Base-by-base conservation (phyloP, 2,329 filamentous ascomycete genomes). In the Dendrostoma leiphaemia region DNA sequence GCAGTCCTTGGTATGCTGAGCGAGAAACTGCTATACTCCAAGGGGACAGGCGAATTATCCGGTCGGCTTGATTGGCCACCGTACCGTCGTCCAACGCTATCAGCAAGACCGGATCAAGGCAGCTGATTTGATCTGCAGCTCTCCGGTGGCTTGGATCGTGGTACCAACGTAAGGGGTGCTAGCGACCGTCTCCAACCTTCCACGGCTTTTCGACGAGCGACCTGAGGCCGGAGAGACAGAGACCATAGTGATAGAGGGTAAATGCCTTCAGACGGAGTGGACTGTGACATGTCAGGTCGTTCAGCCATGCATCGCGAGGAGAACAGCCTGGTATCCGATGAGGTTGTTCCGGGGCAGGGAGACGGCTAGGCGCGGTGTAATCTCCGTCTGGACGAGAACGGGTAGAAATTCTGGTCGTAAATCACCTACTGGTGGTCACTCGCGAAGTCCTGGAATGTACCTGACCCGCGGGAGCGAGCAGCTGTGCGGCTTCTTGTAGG, bases 81-180 rank as follows among this genome's bases (percentile, higher is more conserved):
- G 38, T 32, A 21, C 23, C 21, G 32, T 46, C 48, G 48, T 52
- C 48, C 48, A 47, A 48, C 47, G 46, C 41, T 23, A 34, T 29
- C 41, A 38, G 28, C n/a, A 15, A 21, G 51, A 41, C 38, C 34
- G 35, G 21, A 35, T 28, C n/a, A 26, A 28, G 28, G 10, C 4
- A 3, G 38, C 23, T 15, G 21, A 23, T 31, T 17, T 31, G 23
- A 26, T 40, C 54, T 57, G 51, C 54, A 57, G 54, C 41, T 54
- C 46, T 54, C 54, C 54, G 54, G 51, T 57, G 51, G 51, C 54
- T 54, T 38, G 44, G 46, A 40, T 40, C 28, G 54, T 57, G 51
- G 21, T 45, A 57, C 54, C 51, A 10, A 7, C 2, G 23, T 54
- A 57, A 51, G 54, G 51, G 54, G 51, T 12, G 41, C n/a, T 54